A percentile compares a stretch with the other conserved stretches of the same genome.
phyloP scores from a whole-genome alignment of 179 eudicot genomes.

The Monotropa hypopitys region DNA sequence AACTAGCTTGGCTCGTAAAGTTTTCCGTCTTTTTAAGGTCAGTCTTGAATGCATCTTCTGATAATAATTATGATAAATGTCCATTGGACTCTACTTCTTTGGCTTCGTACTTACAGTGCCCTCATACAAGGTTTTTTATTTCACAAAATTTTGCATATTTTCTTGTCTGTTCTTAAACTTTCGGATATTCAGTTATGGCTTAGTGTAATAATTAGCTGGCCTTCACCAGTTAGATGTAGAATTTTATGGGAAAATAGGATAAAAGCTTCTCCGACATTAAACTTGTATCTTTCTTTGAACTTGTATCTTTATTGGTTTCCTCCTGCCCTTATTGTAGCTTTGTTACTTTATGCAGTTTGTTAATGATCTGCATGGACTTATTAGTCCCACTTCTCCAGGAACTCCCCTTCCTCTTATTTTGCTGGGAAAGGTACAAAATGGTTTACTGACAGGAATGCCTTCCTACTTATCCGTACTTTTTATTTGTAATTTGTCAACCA shows the following conservation, averaged over 20 bases:
- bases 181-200: background rate
- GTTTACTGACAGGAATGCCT: background rate
- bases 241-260: background rate
- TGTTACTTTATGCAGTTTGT: slow-evolving; percentile 54
- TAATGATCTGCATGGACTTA: slow-evolving; percentile 84
- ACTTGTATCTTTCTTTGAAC: background rate
- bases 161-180: background rate
- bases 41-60: background rate
- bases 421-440: slow-evolving; percentile 71
- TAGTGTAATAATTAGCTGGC: background rate
- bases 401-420: slow-evolving; percentile 80
- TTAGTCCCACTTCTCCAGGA: slow-evolving; percentile 72
- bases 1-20: slow-evolving; percentile 93
- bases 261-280: too few species aligned
- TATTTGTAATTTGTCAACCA: background rate
- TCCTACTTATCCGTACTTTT: background rate
- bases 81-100: background rate
- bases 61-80: background rate
- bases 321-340: slow-evolving; percentile 7
- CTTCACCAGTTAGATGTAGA: slow-evolving; percentile 1
- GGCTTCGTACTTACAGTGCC: background rate
- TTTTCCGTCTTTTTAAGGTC: slow-evolving; percentile 96
- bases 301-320: background rate
- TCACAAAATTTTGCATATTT: background rate
- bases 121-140: background rate